A percentile compares a stretch with the other conserved stretches of the same genome.
Evolutionary conservation across 345 rosid genomes (phyloP).

Genomic region (Eucalyptus curtisii): DNA sequence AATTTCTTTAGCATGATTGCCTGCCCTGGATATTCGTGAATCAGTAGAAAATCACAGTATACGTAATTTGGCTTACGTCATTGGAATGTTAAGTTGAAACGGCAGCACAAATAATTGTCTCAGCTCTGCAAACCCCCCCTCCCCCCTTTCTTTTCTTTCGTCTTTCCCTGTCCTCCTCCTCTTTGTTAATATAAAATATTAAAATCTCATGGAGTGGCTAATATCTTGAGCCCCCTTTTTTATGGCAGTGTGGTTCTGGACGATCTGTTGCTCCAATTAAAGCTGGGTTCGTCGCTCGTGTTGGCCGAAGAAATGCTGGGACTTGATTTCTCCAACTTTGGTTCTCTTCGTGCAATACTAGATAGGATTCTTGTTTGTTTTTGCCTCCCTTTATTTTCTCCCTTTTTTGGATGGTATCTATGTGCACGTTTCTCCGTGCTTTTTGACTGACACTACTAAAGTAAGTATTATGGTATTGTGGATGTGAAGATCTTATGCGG

Average conservation of each 20-base stretch:
- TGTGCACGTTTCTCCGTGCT: neutral
- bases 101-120: neutral
- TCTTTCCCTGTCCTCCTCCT: too few relatives aligned
- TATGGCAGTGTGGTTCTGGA: slow-evolving; percentile 86
- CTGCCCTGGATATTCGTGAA: neutral
- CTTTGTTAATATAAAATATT: neutral
- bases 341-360: neutral
- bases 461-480: neutral
- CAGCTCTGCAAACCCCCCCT: neutral
- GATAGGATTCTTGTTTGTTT: neutral
- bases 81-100: neutral
- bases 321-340: slow-evolving; percentile 7
- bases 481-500: neutral
- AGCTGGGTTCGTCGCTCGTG: slow-evolving; percentile 97
- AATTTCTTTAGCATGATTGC: neutral
- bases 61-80: neutral
- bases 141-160: neutral
- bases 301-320: slow-evolving; percentile 78
- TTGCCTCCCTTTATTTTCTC: neutral
- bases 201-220: neutral
- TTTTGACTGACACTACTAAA: neutral
- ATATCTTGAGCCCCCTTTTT: neutral
- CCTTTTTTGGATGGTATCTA: neutral
- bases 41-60: neutral
- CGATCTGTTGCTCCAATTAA: slow-evolving; percentile 94